Evolutionary conservation across 2,329 filamentous ascomycete species (phyloP).

Genomic region (Epichloe coenophiala): DNA sequence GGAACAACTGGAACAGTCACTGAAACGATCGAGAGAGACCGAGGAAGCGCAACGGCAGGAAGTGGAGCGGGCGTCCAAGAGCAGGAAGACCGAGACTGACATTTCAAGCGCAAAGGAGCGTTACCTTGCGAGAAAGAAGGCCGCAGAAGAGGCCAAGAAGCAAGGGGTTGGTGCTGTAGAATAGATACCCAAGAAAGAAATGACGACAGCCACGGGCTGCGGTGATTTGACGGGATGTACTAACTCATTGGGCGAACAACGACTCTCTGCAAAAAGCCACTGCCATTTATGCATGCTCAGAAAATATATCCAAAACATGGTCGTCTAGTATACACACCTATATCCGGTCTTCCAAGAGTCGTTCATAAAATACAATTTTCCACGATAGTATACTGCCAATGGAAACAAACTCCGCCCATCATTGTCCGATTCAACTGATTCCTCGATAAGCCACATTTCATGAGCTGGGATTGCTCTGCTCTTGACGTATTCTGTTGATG

Average conservation of each 20-base stretch:
- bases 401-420: not conserved
- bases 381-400: not conserved
- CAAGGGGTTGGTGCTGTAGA: slow-evolving; percentile 23
- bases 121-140: slow-evolving; percentile 64
- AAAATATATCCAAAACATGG: not conserved
- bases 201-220: not conserved
- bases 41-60: slow-evolving; percentile 49
- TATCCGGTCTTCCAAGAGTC: no score
- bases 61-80: slow-evolving; percentile 56
- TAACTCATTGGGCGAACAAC: not conserved
- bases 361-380: not conserved
- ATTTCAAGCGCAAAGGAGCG: slow-evolving; percentile 68
- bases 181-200: not conserved
- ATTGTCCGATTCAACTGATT: not conserved
- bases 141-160: slow-evolving; percentile 56
- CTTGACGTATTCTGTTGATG: slow-evolving; percentile 48
- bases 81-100: slow-evolving; percentile 62
- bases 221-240: not conserved
- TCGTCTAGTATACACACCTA: not conserved
- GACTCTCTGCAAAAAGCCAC: not conserved
- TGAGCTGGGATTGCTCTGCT: slow-evolving; percentile 24
- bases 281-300: not conserved
- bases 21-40: slow-evolving; percentile 60
- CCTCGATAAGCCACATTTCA: not conserved
- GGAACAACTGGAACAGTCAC: slow-evolving; percentile 58